Conservation (phyloP, 176 grass and related monocot genomes). For the Zea mays region Zm-B73-REFERENCE-NAM-5.0 NC_050102.1:182271501-182272000, state of each 20-base stretch:
- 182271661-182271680: conserved; percentile 72
- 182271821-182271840: conserved; percentile 1
- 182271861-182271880: background rate
- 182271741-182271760: conserved; percentile 49
- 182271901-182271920: conserved; percentile 52
- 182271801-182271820: conserved; percentile 49
- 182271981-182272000: conserved; percentile 64
- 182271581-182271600: conserved; percentile 39
- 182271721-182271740: conserved; percentile 60
- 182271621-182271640: conserved; percentile 57
- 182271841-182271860: conserved; percentile 24
- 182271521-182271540: conserved; percentile 43
- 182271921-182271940: conserved; percentile 64
- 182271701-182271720: conserved; percentile 16
- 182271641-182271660: conserved; percentile 45
- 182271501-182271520: background rate
- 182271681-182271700: conserved; percentile 61
- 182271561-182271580: conserved; percentile 46
- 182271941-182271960: conserved; percentile 79
- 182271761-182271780: conserved; percentile 68
- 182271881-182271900: conserved; percentile 21
- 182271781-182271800: conserved; percentile 43
- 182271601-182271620: conserved; percentile 36
- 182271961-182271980: conserved; percentile 50
- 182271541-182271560: background rate